Base-by-base conservation (phyloP, 2,329 filamentous ascomycete genomes). In the Elsinoe necatrix region DNA sequence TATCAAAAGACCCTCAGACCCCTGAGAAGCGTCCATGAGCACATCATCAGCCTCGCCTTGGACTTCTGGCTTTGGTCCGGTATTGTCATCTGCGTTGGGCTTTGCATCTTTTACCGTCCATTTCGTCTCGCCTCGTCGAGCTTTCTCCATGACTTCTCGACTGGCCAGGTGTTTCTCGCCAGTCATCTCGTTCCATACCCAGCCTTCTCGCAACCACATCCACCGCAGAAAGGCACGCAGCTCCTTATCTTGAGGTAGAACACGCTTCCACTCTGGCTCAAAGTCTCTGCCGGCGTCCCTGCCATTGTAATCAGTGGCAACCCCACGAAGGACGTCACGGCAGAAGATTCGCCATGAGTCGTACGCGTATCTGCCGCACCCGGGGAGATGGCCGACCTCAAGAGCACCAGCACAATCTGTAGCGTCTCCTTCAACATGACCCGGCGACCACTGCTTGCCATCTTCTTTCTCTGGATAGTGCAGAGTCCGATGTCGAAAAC, bases 261-360 rank as follows among this genome's bases (percentile, higher is more conserved):
- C 89, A 2, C 88, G 80, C 79, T 90, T 93, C 91, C 91, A 96
- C 70, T 96, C 91, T 0, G 89, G 88, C 63, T 89, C 84, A 66
- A 91, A 89, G 12, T 25, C 62, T 12, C 54, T 70, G 59, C 65
- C 72, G 62, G 64, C 72, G 61, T 62, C 80, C 67, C 64, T 74
- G 1, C 86, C 86, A 64, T 82, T 84, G 80, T 85, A 89, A 61
- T 84, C 81, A 8, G 72, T 68, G 1, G 85, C 82, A 16, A 83
- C 69, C 0, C 83, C 85, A 6, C 90, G 79, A 21, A 95, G 69
- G 29, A 79, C 76, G 67, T 96, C 91, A 1, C 91, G 82, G 68
- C 89, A 95, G 70, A 96, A 96, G 61, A 96, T 95, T 2, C 91
- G 82, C 87, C 89, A 96, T 66, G 86, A 91, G 69, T 96, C 91